Conservation (phyloP, 2,329 filamentous ascomycete species). For the Parascedosporium putredinis region DNA sequence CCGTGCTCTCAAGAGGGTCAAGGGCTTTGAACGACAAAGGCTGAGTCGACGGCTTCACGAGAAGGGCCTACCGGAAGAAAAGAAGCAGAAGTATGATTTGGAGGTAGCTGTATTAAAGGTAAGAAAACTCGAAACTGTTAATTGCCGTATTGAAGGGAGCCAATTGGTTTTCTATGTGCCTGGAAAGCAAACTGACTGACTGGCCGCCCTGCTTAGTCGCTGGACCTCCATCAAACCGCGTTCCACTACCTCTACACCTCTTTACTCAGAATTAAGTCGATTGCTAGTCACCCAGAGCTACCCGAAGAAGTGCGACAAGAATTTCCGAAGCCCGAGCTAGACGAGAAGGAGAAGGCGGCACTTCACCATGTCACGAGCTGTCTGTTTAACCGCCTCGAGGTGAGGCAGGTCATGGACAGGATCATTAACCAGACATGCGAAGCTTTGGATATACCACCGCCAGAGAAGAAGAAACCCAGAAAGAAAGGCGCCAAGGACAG, state of each 20-base stretch:
- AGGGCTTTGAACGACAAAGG: constrained; percentile 70
- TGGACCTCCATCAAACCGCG: constrained; percentile 48
- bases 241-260: constrained; percentile 45
- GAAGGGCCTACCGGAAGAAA: constrained; percentile 32
- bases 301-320: constrained; percentile 36
- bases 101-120: constrained; percentile 49
- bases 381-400: constrained; percentile 41
- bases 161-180: not conserved
- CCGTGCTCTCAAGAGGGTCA: constrained; percentile 60
- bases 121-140: constrained; percentile 1
- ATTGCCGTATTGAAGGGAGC: no score
- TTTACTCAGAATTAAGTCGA: constrained; percentile 41
- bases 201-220: constrained; percentile 28
- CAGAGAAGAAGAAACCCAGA: constrained; percentile 29
- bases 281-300: constrained; percentile 39
- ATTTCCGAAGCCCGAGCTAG: constrained; percentile 38
- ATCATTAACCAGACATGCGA: constrained; percentile 39
- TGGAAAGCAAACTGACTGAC: constrained; percentile 6
- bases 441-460: constrained; percentile 35
- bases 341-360: constrained; percentile 38
- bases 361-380: constrained; percentile 51
- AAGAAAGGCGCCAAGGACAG: constrained; percentile 16
- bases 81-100: constrained; percentile 49
- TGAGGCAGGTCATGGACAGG: constrained; percentile 37
- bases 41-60: constrained; percentile 50